Conservation (phyloP, 2,329 filamentous ascomycete species). For the Fusarium sp. region DNA sequence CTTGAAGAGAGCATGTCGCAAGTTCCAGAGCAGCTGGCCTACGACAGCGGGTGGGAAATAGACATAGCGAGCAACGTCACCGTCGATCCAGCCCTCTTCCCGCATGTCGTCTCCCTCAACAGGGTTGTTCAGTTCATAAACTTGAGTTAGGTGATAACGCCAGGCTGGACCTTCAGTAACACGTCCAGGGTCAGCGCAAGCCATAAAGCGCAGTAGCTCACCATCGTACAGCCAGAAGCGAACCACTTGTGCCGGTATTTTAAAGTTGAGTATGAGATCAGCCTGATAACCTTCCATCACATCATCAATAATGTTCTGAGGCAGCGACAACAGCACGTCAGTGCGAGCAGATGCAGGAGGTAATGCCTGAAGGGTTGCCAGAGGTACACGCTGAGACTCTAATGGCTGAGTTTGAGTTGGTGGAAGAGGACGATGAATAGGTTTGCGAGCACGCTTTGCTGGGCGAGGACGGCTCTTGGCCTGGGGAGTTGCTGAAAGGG, state of each 20-base stretch:
- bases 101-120: constrained; percentile 64
- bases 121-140: constrained; percentile 73
- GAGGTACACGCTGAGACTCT: constrained; percentile 63
- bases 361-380: constrained; percentile 61
- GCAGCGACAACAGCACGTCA: constrained; percentile 66
- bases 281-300: constrained; percentile 64
- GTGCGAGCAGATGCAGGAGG: constrained; percentile 62
- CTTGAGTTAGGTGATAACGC: constrained; percentile 53
- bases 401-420: constrained; percentile 48
- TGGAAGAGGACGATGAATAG: constrained; percentile 42
- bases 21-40: constrained; percentile 68
- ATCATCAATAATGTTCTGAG: constrained; percentile 58
- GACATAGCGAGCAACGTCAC: constrained; percentile 62
- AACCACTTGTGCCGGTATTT: constrained; percentile 64
- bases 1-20: constrained; percentile 62
- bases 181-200: constrained; percentile 61
- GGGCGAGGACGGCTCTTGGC: constrained; percentile 5
- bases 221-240: constrained; percentile 73
- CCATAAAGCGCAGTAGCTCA: constrained; percentile 69
- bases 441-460: constrained; percentile 44
- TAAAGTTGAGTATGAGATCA: constrained; percentile 67
- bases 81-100: constrained; percentile 65
- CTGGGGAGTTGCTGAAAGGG: constrained; percentile 30
- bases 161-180: constrained; percentile 36
- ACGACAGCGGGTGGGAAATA: constrained; percentile 69